Base-by-base conservation (phyloP, 2,329 filamentous ascomycete species). In the Aspergillus hortae region DNA sequence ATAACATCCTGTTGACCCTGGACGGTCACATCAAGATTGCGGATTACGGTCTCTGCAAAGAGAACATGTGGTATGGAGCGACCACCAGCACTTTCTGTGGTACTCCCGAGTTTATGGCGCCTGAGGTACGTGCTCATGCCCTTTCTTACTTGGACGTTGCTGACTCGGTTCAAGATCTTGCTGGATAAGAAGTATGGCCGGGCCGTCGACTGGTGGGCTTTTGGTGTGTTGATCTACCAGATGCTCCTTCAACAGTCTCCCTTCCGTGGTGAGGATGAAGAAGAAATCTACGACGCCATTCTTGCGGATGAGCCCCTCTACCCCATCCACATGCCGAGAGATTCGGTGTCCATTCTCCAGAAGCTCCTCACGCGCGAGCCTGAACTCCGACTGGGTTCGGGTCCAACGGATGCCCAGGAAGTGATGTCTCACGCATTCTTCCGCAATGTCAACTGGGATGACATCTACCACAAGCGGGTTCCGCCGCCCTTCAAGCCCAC, bases 351-450 rank as follows among this genome's bases (percentile, higher is more conserved):
- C 4, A 97, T 99, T 59, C 81, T 99, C 36, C 94, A 99, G 76
- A 99, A 99, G 77, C 82, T 99, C 49, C 83, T 99, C 56, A 99
- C 91, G 6, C 87, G 94, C 58, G 94, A 99, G 73, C 94, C 94
- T 0, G 94, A 97, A 64, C 82, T 94, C 67, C 87, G 94, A 60
- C 82, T 99, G 27, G 94, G 94, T 57, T 95, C 90, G 61, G 94
- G 94, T 3, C 92, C 94, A 2, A 97, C 94, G 0, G 94, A 99
- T 74, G 94, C 94, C 3, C 92, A 97, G 73, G 94, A 99, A 74
- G 88, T 99, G 67, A 99, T 99, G 94, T 95, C 87, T 68, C 94
- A 99, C 71, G 90, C 94, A 1, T 99, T 99, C 80, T 99, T 99
- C 80, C 82, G 91, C 56, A 95, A 94, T 69, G 89, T 97, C 71